phyloP scores from a whole-genome alignment of 2,329 filamentous ascomycete species.

The Colletotrichum cereale region DNA sequence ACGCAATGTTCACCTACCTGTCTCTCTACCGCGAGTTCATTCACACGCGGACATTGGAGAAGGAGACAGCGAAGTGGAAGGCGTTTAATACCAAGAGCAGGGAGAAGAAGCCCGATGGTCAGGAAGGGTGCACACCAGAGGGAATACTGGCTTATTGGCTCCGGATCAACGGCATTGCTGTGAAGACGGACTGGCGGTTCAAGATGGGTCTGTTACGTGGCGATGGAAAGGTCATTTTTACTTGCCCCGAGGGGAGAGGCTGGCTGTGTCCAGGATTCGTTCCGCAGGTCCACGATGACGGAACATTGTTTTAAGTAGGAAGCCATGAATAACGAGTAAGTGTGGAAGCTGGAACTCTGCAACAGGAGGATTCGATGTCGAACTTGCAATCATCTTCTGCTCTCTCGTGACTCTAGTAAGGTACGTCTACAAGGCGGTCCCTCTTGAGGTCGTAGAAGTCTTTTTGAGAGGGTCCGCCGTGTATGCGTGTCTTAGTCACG shows the following conservation, averaged over 20 bases:
- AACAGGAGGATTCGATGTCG: background rate
- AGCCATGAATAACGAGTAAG: background rate
- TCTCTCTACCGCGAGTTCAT: constrained; percentile 40
- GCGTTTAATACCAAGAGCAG: constrained; percentile 40
- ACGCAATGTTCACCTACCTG: constrained; percentile 42
- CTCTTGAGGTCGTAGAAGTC: too few species aligned
- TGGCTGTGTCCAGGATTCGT: constrained; percentile 39
- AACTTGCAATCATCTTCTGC: background rate
- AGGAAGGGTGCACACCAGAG: constrained; percentile 41
- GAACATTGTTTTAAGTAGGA: constrained; percentile 29
- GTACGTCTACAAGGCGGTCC: too few species aligned
- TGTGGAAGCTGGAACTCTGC: background rate
- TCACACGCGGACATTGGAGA: constrained; percentile 31
- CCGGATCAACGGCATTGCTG: constrained; percentile 40
- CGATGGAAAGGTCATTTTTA: constrained; percentile 39
- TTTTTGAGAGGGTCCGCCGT: too few species aligned
- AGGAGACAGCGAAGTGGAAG: constrained; percentile 39
- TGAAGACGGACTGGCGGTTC: constrained; percentile 43
- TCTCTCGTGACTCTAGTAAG: too few species aligned
- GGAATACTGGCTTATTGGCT: constrained; percentile 41
- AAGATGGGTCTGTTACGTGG: constrained; percentile 41
- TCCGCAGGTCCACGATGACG: constrained; percentile 36
- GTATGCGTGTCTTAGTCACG: too few species aligned
- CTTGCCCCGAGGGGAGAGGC: constrained; percentile 39
- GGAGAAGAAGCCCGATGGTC: constrained; percentile 30